Conservation (phyloP, 1,284 basidiomycete species). For the Ceratobasidium sp. region DNA sequence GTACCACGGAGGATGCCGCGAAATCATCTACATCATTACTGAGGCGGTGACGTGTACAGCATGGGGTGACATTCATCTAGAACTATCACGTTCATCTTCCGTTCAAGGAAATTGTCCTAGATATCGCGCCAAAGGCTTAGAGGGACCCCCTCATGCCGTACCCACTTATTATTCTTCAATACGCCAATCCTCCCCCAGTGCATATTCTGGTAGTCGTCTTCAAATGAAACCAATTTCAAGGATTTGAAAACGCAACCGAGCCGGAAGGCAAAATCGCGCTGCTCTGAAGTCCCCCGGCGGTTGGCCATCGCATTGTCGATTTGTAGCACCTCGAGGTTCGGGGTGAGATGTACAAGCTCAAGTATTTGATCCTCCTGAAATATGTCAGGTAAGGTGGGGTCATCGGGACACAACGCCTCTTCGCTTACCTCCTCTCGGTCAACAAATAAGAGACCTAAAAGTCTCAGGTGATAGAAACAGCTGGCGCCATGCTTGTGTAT, state of each 20-base stretch:
- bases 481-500: conserved; percentile 5
- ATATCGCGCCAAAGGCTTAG: conserved; percentile 22
- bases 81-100: background rate
- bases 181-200: conserved; percentile 25
- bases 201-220: conserved; percentile 30
- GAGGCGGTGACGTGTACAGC: background rate
- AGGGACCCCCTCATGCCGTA: conserved; percentile 12
- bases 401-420: background rate
- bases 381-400: background rate
- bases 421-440: conserved; percentile 30
- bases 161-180: conserved; percentile 31
- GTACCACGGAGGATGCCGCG: background rate
- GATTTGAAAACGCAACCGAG: conserved; percentile 31
- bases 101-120: background rate
- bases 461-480: conserved; percentile 17
- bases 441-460: conserved; percentile 33
- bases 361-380: conserved; percentile 27
- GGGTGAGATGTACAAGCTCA: conserved; percentile 16
- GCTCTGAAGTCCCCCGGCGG: conserved; percentile 25
- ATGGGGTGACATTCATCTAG: background rate
- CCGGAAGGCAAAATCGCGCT: conserved; percentile 31
- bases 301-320: conserved; percentile 43
- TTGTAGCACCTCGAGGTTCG: conserved; percentile 26
- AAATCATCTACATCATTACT: background rate
- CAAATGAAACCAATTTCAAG: conserved; percentile 29